phyloP scores from a whole-genome alignment of 805 yeast genomes.

The Zygotorulaspora chibaensis region DNA sequence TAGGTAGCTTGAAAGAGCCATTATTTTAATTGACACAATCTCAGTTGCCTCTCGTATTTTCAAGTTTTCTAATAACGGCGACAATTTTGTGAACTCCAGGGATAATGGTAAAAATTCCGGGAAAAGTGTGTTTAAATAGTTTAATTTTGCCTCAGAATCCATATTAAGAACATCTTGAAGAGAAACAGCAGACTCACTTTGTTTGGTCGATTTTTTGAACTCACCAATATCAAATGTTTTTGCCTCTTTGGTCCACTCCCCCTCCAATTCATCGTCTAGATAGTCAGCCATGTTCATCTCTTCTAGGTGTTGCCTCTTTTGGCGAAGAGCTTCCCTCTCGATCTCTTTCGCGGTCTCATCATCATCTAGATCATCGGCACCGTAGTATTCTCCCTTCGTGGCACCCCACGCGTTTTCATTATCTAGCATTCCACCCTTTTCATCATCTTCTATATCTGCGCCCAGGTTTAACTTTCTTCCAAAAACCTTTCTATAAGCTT shows the following conservation, averaged over 20 bases:
- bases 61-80: constrained; percentile 41
- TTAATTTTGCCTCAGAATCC: constrained; percentile 49
- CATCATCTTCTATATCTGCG: constrained; percentile 30
- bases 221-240: constrained; percentile 43
- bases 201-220: constrained; percentile 29
- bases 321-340: constrained; percentile 82
- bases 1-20: constrained; percentile 73
- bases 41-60: constrained; percentile 31
- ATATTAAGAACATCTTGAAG: constrained; percentile 45
- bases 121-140: constrained; percentile 54
- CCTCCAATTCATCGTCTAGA: constrained; percentile 66
- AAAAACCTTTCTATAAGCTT: constrained; percentile 38
- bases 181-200: constrained; percentile 35
- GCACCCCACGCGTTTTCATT: constrained; percentile 48
- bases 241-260: constrained; percentile 68
- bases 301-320: constrained; percentile 74
- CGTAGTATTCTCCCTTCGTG: constrained; percentile 44
- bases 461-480: constrained; percentile 30
- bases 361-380: constrained; percentile 52
- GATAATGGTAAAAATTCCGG: constrained; percentile 84
- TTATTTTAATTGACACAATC: constrained; percentile 47
- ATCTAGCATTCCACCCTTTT: constrained; percentile 31
- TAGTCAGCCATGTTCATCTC: constrained; percentile 73
- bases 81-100: constrained; percentile 50
- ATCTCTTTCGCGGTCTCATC: constrained; percentile 73